Evolutionary conservation across 257 asterid genomes (phyloP).

Genomic region (Gynochthodes officinalis): DNA sequence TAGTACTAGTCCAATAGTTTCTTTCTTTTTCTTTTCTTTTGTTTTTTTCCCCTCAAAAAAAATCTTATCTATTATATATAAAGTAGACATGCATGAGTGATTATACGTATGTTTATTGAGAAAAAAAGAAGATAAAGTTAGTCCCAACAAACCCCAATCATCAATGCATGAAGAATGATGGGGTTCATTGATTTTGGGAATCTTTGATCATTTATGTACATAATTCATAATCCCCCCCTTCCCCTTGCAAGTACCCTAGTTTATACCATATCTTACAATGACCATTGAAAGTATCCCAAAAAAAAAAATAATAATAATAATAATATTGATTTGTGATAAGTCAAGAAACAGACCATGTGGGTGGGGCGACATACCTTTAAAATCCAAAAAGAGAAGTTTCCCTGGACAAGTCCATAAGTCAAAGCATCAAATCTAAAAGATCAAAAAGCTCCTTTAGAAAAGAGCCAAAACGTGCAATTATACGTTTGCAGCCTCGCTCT

Average conservation of each 20-base stretch:
- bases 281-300: too few species aligned
- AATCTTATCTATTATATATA: conserved; percentile 2
- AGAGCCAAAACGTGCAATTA: conserved; percentile 67
- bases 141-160: conserved; percentile 62
- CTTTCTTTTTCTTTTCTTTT: too few species aligned
- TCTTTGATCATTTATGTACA: conserved; percentile 28
- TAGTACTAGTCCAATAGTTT: too few species aligned
- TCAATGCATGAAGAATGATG: conserved; percentile 40
- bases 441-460: conserved; percentile 59
- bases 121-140: conserved; percentile 10
- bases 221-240: background rate
- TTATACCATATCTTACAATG: too few species aligned
- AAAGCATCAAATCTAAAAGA: conserved; percentile 66
- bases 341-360: conserved; percentile 73
- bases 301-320: background rate
- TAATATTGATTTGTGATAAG: conserved; percentile 30
- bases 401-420: conserved; percentile 64
- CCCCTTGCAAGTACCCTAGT: too few species aligned
- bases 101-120: conserved; percentile 11
- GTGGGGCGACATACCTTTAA: conserved; percentile 74
- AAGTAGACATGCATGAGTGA: conserved; percentile 3
- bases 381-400: conserved; percentile 86
- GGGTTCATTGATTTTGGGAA: conserved; percentile 57
- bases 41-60: too few species aligned
- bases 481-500: conserved; percentile 28